Conservation (phyloP, 352 stramenopile species). For the Elongisporangium anandrum region DNA sequence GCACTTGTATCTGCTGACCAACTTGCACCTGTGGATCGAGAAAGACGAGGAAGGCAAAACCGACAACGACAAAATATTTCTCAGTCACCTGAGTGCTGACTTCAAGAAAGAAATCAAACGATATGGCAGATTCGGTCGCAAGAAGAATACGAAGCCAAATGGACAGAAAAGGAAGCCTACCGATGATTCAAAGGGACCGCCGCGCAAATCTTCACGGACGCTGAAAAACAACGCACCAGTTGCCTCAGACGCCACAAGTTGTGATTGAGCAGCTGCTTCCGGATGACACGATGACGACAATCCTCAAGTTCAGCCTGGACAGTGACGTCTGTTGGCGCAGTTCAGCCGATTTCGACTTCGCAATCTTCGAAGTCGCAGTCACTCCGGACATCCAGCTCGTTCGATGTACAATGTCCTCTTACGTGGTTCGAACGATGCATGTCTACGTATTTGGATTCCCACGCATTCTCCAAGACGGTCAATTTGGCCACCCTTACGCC, state of each 20-base stretch:
- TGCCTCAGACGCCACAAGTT: slow-evolving; percentile 7
- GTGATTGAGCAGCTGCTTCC: slow-evolving; percentile 12
- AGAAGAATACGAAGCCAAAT: slow-evolving; percentile 17
- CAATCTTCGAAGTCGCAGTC: slow-evolving; percentile 28
- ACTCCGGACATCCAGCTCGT: slow-evolving; percentile 10
- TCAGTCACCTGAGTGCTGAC: slow-evolving; percentile 17
- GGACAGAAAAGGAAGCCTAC: slow-evolving; percentile 12
- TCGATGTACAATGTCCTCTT: slow-evolving; percentile 9
- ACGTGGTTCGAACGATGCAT: slow-evolving; percentile 11
- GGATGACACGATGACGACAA: slow-evolving; percentile 8
- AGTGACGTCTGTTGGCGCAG: slow-evolving; percentile 22
- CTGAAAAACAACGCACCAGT: slow-evolving; percentile 13
- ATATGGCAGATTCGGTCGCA: slow-evolving; percentile 14
- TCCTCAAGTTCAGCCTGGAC: slow-evolving; percentile 16
- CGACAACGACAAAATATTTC: slow-evolving; percentile 14
- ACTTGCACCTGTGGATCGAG: slow-evolving; percentile 26
- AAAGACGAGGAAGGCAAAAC: no score
- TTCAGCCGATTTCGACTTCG: slow-evolving; percentile 23
- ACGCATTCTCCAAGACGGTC: slow-evolving; percentile 8
- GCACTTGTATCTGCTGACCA: slow-evolving; percentile 28
- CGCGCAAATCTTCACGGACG: slow-evolving; percentile 6
- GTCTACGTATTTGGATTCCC: slow-evolving; percentile 26
- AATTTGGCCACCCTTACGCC: slow-evolving; percentile 15
- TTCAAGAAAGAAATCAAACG: slow-evolving; percentile 24
- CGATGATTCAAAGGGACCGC: slow-evolving; percentile 1